phyloP scores from a whole-genome alignment of 495 filamentous ascomycete species.

The Xylaria intraflava region DNA sequence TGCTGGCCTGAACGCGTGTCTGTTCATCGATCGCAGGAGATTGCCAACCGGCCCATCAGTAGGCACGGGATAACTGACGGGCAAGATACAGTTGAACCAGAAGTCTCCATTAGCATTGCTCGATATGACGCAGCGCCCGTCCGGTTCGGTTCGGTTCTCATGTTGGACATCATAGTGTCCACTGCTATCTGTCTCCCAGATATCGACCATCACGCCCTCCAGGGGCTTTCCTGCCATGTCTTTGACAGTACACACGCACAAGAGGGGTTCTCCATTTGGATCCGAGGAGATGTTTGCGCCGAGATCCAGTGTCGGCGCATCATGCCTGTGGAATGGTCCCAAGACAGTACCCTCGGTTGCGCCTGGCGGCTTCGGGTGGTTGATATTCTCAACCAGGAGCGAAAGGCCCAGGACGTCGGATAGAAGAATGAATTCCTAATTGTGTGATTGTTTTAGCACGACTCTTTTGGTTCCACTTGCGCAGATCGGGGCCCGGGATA shows the following conservation, averaged over 20 bases:
- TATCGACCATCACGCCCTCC: constrained; percentile 67
- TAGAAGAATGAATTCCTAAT: constrained; percentile 90
- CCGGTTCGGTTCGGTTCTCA: constrained; percentile 58
- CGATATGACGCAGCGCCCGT: constrained; percentile 73
- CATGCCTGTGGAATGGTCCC: constrained; percentile 91
- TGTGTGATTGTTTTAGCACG: not conserved
- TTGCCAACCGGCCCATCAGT: constrained; percentile 84
- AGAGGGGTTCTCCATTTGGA: constrained; percentile 60
- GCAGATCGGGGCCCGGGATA: not conserved
- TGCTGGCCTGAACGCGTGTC: constrained; percentile 76
- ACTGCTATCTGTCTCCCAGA: constrained; percentile 87
- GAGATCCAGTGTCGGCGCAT: constrained; percentile 58
- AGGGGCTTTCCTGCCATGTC: constrained; percentile 65
- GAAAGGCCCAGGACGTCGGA: constrained; percentile 88
- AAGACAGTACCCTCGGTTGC: constrained; percentile 85
- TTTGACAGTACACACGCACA: constrained; percentile 69
- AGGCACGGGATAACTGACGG: constrained; percentile 85
- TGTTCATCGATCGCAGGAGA: constrained; percentile 60
- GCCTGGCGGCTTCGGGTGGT: constrained; percentile 73
- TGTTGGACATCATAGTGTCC: constrained; percentile 92
- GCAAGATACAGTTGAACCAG: constrained; percentile 84
- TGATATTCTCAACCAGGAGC: constrained; percentile 82
- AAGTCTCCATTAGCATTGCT: constrained; percentile 66
- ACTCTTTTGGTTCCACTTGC: not conserved
- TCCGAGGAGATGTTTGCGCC: constrained; percentile 70